Evolutionary conservation across 139 green algal species (phyloP).

Genomic region (Chlorella sp.): DNA sequence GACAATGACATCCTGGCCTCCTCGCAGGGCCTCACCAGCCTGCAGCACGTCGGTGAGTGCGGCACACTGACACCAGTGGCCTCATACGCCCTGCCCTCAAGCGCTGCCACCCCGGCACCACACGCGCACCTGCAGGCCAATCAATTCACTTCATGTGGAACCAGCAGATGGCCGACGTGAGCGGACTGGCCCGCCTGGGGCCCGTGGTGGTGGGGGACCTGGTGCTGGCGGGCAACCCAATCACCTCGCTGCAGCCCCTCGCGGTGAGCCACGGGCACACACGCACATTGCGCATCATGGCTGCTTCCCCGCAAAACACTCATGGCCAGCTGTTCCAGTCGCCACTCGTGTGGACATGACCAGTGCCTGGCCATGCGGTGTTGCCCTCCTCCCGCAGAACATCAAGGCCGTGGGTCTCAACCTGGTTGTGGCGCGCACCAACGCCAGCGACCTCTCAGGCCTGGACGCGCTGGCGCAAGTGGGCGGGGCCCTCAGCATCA

Average conservation of each 20-base stretch:
- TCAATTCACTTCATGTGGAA: slow-evolving; percentile 1
- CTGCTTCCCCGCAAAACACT: not conserved
- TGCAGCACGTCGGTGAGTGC: not conserved
- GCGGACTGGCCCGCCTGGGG: not conserved
- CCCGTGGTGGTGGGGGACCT: not conserved
- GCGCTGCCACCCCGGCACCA: too few species aligned
- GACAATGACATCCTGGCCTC: not conserved
- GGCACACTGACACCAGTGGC: not conserved
- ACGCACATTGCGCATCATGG: not conserved
- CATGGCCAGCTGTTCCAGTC: not conserved
- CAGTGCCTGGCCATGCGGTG: not conserved
- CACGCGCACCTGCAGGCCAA: too few species aligned
- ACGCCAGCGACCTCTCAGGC: not conserved
- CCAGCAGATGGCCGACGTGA: not conserved
- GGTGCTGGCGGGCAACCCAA: not conserved
- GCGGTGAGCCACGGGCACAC: not conserved
- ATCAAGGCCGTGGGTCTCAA: not conserved
- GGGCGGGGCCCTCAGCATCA: not conserved
- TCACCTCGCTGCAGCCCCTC: not conserved
- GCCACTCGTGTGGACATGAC: not conserved
- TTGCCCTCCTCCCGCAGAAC: not conserved
- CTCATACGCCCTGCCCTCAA: not conserved
- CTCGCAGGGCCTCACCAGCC: not conserved
- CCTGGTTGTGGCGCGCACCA: not conserved
- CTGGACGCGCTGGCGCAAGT: not conserved